Evolutionary conservation across 164 flowering plant genomes (phyloP).

Genomic region (Amborella trichopoda): DNA sequence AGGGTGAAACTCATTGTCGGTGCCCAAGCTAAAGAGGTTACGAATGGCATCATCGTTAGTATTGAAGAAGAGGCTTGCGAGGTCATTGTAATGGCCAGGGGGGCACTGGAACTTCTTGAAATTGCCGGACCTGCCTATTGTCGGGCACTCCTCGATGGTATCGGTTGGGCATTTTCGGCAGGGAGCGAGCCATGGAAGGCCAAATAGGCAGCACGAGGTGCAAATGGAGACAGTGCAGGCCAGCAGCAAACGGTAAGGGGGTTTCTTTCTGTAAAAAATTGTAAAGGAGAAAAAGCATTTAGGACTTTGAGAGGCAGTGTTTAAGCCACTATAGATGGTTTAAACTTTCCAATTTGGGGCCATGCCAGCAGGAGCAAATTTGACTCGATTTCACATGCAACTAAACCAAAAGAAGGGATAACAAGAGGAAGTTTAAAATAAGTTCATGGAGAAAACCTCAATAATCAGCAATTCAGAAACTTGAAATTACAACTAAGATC

Average conservation of each 20-base stretch:
- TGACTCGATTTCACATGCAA: too few relatives aligned
- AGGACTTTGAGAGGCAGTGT: too few relatives aligned
- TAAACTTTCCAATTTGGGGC: too few relatives aligned
- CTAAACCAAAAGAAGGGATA: too few relatives aligned
- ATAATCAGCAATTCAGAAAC: too few relatives aligned
- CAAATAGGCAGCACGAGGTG: slow-evolving; percentile 78
- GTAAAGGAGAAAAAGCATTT: too few relatives aligned
- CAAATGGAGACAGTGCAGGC: slow-evolving; percentile 63
- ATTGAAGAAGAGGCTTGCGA: slow-evolving; percentile 88
- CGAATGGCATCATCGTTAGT: slow-evolving; percentile 88
- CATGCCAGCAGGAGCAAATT: too few relatives aligned
- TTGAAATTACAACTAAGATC: too few relatives aligned
- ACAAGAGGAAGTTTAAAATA: too few relatives aligned
- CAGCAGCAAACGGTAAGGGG: slow-evolving; percentile 40
- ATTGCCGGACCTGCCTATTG: slow-evolving; percentile 87
- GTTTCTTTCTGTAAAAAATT: slow-evolving; percentile 52
- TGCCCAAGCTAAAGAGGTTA: slow-evolving; percentile 69
- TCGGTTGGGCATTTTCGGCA: slow-evolving; percentile 71
- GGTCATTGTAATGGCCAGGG: slow-evolving; percentile 81
- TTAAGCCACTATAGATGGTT: too few relatives aligned
- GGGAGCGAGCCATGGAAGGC: slow-evolving; percentile 78
- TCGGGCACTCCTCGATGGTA: slow-evolving; percentile 68
- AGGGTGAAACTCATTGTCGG: slow-evolving; percentile 51
- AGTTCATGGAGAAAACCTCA: too few relatives aligned
- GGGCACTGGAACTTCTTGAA: slow-evolving; percentile 87